phyloP scores from a whole-genome alignment of 2,329 filamentous ascomycete genomes.

The Penicillium sclerotigenum region DNA sequence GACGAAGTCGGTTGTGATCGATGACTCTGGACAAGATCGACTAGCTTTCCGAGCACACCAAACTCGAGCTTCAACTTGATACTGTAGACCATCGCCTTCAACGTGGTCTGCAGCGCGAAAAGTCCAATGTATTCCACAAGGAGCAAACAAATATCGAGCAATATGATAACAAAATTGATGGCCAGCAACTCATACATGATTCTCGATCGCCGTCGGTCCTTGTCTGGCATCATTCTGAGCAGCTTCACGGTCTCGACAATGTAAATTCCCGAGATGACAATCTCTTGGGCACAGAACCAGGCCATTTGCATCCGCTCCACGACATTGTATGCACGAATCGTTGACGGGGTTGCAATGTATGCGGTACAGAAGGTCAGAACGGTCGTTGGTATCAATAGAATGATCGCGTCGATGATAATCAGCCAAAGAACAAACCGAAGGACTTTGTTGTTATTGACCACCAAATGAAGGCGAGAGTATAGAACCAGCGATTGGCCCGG shows the following conservation, averaged over 20 bases:
- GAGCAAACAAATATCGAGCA: conserved; percentile 47
- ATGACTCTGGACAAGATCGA: conserved; percentile 38
- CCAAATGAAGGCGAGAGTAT: conserved; percentile 60
- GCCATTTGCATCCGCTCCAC: conserved; percentile 44
- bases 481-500: conserved; percentile 61
- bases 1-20: conserved; percentile 31
- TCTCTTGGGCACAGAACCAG: conserved; percentile 45
- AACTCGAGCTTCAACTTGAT: conserved; percentile 52
- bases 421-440: conserved; percentile 53
- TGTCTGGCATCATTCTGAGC: conserved; percentile 35
- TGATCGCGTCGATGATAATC: conserved; percentile 55
- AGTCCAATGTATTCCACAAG: conserved; percentile 43
- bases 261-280: conserved; percentile 50
- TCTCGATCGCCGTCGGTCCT: conserved; percentile 36
- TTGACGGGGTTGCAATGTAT: conserved; percentile 21
- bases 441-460: conserved; percentile 50
- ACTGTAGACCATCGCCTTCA: conserved; percentile 49
- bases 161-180: conserved; percentile 49
- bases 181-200: conserved; percentile 49
- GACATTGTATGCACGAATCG: conserved; percentile 43
- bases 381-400: conserved; percentile 54
- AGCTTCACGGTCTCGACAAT: conserved; percentile 52
- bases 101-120: conserved; percentile 45
- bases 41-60: conserved; percentile 45
- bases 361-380: conserved; percentile 51